Evolutionary conservation across 768 basidiomycete species (phyloP).

Genomic region (Lactarius trivialis): DNA sequence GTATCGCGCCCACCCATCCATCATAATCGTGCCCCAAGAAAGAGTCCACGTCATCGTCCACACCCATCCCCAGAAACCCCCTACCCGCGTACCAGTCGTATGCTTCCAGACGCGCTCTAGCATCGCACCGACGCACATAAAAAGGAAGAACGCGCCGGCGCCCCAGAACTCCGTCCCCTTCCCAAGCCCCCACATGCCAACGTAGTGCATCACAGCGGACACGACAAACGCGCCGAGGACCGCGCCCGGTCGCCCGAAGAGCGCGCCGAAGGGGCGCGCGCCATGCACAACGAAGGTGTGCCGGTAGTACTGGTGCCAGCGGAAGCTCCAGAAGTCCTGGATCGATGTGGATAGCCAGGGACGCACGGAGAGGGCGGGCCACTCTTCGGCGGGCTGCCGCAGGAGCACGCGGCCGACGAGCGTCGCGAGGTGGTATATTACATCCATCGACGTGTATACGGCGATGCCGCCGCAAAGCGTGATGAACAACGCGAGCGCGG

Average conservation of each 20-base stretch:
- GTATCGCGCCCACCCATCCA: slow-evolving; percentile 14
- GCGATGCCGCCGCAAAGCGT: slow-evolving; percentile 7
- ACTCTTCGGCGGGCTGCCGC: slow-evolving; percentile 28
- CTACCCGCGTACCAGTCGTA: slow-evolving; percentile 39
- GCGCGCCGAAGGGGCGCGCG: slow-evolving; percentile 28
- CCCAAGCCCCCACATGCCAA: slow-evolving; percentile 55
- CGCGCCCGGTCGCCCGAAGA: slow-evolving; percentile 44
- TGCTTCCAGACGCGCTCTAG: slow-evolving; percentile 44
- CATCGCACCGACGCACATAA: slow-evolving; percentile 48
- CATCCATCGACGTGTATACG: slow-evolving; percentile 16
- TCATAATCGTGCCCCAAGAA: slow-evolving; percentile 32
- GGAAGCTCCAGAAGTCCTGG: slow-evolving; percentile 33
- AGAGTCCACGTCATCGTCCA: slow-evolving; percentile 49
- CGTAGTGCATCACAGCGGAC: slow-evolving; percentile 53
- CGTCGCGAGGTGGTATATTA: slow-evolving; percentile 24
- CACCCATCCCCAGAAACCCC: slow-evolving; percentile 44
- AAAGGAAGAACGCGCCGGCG: slow-evolving; percentile 48
- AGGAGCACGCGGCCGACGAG: slow-evolving; percentile 28
- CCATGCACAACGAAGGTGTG: slow-evolving; percentile 30
- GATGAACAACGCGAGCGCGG: neutral
- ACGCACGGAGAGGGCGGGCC: slow-evolving; percentile 32
- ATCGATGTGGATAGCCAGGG: slow-evolving; percentile 37
- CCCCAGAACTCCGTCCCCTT: slow-evolving; percentile 40
- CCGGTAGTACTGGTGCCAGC: slow-evolving; percentile 38
- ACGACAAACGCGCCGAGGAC: slow-evolving; percentile 53